phyloP scores from a whole-genome alignment of 2,329 filamentous ascomycete species.

The Colletotrichum nymphaeae region DNA sequence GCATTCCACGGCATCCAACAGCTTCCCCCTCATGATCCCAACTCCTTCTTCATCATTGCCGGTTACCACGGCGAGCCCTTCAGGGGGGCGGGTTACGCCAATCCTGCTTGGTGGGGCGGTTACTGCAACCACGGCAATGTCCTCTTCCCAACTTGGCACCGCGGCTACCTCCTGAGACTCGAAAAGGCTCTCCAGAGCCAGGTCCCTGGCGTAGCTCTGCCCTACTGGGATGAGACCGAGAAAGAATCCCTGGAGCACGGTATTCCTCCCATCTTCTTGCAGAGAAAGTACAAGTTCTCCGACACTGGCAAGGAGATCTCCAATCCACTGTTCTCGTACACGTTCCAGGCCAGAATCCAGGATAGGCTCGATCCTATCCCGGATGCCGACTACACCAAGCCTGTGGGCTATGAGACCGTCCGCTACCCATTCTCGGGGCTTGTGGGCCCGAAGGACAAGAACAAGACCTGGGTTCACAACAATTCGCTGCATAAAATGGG shows the following conservation, averaged over 20 bases:
- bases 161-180: conserved; percentile 41
- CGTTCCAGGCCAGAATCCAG: conserved; percentile 34
- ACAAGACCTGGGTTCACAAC: conserved; percentile 27
- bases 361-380: conserved; percentile 17
- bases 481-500: conserved; percentile 1
- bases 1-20: conserved; percentile 13
- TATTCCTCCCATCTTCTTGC: background rate
- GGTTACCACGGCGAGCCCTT: conserved; percentile 44
- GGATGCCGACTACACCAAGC: conserved; percentile 37
- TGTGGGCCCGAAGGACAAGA: conserved; percentile 32
- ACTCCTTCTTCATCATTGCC: conserved; percentile 42
- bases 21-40: conserved; percentile 30
- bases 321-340: conserved; percentile 41
- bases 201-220: conserved; percentile 34
- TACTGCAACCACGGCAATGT: conserved; percentile 45
- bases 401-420: conserved; percentile 37
- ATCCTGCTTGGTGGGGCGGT: conserved; percentile 42
- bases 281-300: background rate
- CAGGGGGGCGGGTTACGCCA: conserved; percentile 37
- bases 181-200: conserved; percentile 38
- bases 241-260: background rate
- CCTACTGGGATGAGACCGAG: conserved; percentile 40
- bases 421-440: conserved; percentile 42
- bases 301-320: background rate
- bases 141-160: conserved; percentile 45